A percentile compares a stretch with the other conserved stretches of the same genome.
These are phyloP conservation scores for Saccharata proteae DNA, from an alignment of 2,329 filamentous ascomycete species.

Conservation along the genomic window DNA sequence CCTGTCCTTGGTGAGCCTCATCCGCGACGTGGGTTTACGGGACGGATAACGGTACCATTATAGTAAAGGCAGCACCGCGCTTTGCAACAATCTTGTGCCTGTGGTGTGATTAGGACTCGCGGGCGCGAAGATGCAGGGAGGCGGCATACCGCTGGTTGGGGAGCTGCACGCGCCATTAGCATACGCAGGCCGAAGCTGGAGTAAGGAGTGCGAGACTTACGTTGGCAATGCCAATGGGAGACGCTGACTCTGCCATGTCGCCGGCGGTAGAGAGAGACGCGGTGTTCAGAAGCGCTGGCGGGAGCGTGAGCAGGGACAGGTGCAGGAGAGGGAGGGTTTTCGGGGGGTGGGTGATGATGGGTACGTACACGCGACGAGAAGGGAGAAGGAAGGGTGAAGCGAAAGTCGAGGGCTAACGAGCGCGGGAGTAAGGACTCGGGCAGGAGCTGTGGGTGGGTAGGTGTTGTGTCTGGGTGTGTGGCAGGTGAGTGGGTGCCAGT, in stretches of 20 bases:
- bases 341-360: too few relatives aligned
- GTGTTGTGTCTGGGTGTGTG: constrained; percentile 2
- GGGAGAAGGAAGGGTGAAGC: too few relatives aligned
- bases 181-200: neutral
- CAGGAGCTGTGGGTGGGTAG: constrained; percentile 4
- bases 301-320: too few relatives aligned
- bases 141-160: constrained; percentile 53
- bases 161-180: constrained; percentile 38
- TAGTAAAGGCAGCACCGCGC: constrained; percentile 95
- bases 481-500: too few relatives aligned
- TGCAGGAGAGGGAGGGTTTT: too few relatives aligned
- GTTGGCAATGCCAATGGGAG: constrained; percentile 64
- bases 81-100: constrained; percentile 63
- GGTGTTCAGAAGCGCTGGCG: too few relatives aligned
- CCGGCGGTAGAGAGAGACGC: constrained; percentile 5
- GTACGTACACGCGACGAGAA: too few relatives aligned
- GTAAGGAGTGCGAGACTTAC: constrained; percentile 34
- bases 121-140: constrained; percentile 4
- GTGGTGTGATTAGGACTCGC: constrained; percentile 20
- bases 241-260: constrained; percentile 51
- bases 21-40: neutral
- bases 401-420: too few relatives aligned
- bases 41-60: constrained; percentile 60
- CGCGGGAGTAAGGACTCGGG: too few relatives aligned
- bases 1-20: constrained; percentile 41